Conservation (phyloP, 192 early-diverging fungal species). For the Coemansia reversa region DNA sequence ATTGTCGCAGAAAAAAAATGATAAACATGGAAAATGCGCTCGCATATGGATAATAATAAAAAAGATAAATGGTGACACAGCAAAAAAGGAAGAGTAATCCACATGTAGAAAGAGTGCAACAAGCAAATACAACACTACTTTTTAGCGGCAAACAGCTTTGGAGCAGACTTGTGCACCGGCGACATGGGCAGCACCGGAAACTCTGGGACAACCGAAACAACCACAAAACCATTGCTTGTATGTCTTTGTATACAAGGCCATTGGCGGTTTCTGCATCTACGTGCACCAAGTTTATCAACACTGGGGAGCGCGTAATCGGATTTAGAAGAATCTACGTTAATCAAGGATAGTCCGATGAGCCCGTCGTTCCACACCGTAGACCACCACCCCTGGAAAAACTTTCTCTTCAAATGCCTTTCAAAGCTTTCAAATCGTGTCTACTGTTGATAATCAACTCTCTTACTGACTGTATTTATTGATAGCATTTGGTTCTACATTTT, state of each 20-base stretch:
- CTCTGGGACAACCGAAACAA: background rate
- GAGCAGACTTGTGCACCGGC: slow-evolving; percentile 27
- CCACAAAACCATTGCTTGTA: background rate
- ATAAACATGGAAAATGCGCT: slow-evolving; percentile 6
- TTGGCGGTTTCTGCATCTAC: background rate
- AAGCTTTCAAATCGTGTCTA: too few relatives aligned
- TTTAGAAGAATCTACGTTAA: too few relatives aligned
- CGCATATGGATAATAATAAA: background rate
- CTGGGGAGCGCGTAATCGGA: too few relatives aligned
- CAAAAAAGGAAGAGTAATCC: background rate
- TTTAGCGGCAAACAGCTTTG: slow-evolving; percentile 3
- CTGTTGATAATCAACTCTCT: too few relatives aligned
- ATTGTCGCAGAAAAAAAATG: background rate
- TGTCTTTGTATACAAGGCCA: slow-evolving; percentile 5
- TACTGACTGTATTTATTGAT: too few relatives aligned
- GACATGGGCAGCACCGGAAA: slow-evolving; percentile 44
- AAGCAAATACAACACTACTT: background rate
- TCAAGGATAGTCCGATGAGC: too few relatives aligned
- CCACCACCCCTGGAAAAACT: too few relatives aligned
- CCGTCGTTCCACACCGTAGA: too few relatives aligned
- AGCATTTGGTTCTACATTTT: too few relatives aligned
- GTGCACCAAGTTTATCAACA: background rate
- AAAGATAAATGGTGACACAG: slow-evolving; percentile 2
- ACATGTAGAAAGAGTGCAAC: background rate
- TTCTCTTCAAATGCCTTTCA: too few relatives aligned